These are phyloP conservation scores for Funneliformis mosseae DNA, from an alignment of 192 early-diverging fungal species.

Conservation along the genomic window DNA sequence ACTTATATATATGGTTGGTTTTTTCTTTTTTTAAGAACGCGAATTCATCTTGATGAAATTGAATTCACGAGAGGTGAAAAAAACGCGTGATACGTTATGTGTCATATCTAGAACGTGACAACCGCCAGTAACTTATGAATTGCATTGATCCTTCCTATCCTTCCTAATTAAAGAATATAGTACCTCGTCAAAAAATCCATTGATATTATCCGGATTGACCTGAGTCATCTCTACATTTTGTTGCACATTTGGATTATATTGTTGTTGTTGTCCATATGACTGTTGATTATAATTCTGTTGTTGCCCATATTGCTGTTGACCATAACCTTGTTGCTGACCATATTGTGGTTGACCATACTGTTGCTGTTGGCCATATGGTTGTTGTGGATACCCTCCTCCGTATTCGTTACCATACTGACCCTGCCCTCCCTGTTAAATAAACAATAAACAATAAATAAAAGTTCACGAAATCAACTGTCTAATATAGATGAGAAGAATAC, in stretches of 20 bases:
- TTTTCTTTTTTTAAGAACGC: too few species aligned
- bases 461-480: background rate
- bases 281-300: background rate
- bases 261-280: background rate
- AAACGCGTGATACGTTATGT: too few species aligned
- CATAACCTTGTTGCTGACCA: background rate
- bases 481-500: background rate
- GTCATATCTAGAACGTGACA: too few species aligned
- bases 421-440: background rate
- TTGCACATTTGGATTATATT: background rate
- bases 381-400: background rate
- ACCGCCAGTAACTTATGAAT: too few species aligned
- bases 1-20: background rate
- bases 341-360: conserved; percentile 5
- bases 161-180: background rate
- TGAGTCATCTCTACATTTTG: conserved; percentile 18
- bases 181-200: conserved; percentile 16
- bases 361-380: background rate
- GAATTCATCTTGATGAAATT: too few species aligned
- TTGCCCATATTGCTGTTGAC: background rate
- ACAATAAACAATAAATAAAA: background rate
- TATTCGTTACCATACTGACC: conserved; percentile 9
- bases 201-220: background rate
- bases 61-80: too few species aligned
- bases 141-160: too few species aligned